Evolutionary conservation across 2,329 filamentous ascomycete genomes (phyloP), one percentile per base, ranked within the genome.

Genomic region (Trichoderma sp.): DNA sequence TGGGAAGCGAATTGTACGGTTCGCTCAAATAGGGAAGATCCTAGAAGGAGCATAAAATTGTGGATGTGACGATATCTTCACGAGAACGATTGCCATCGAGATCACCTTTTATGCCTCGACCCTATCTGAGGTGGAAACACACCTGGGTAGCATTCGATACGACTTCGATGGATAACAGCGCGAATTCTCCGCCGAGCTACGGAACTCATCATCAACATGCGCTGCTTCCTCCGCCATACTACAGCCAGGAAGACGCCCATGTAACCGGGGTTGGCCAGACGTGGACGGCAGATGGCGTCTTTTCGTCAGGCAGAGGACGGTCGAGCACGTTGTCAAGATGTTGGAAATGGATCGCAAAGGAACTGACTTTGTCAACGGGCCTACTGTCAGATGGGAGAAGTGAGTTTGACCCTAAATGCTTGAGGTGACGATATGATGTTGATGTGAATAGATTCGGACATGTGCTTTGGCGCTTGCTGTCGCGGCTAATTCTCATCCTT

Each of bases 381-480:
- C 15, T 34, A 1, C 19, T n/a, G 3, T 52, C 50, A 39, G 26
- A 24, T 43, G 39, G 28, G 12, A 63, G 43, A 30, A 63, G 60
- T 63, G 28, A 55, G 60, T 63, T n/a, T 24, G 3, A 9, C 7
- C 2, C 17, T 5, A 10, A 43, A 10, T 10, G 15, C 1, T 24
- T 1, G 15, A 50, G 12, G 14, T 14, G 12, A 14, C 34, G 12
- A 39, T 39, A 10, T 39, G 34, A 39, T 39, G 12, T 14, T 30
- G 39, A n/a, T 26, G n/a, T 30, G 55, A 19, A 41, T 52, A 61
- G 58, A 61, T 61, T 41, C 58, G 1, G 58, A 61, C 15, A 61
- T 61, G 58, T 61, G 58, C 30, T 52, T 61, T 24, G 58, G 58
- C 17, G 39, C 58, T 44, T 61, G 58, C 17, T 61, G 58, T 52